Conservation (phyloP, 768 basidiomycete genomes). For the Gelatoporia subvermispora region DNA sequence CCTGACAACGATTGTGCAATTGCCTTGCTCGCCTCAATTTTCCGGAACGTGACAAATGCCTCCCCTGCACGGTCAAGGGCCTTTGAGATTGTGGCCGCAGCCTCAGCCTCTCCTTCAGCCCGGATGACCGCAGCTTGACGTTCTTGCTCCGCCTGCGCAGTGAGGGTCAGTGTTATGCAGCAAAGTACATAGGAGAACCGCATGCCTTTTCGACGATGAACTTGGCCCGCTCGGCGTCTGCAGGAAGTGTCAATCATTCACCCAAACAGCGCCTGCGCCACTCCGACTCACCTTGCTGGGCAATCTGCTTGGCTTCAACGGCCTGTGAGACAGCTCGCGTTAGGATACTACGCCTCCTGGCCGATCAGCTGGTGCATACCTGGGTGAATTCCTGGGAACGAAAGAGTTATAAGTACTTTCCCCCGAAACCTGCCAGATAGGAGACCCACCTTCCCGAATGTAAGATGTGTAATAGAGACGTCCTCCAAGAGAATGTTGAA, state of each 20-base stretch:
- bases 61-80: slow-evolving; percentile 94
- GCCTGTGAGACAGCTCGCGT: slow-evolving; percentile 44
- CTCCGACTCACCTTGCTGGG: slow-evolving; percentile 79
- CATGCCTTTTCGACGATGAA: slow-evolving; percentile 97
- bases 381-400: slow-evolving; percentile 78
- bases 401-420: background rate
- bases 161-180: background rate
- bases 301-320: slow-evolving; percentile 99
- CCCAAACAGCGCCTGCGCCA: background rate
- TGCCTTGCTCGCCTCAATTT: slow-evolving; percentile 97
- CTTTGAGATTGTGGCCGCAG: slow-evolving; percentile 86
- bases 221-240: slow-evolving; percentile 97
- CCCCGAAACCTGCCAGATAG: background rate
- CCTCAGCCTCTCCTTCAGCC: slow-evolving; percentile 98
- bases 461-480: slow-evolving; percentile 91
- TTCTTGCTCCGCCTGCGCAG: slow-evolving; percentile 90
- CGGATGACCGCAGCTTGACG: slow-evolving; percentile 97
- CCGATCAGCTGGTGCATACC: slow-evolving; percentile 23
- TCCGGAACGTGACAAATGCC: slow-evolving; percentile 89
- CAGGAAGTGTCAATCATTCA: background rate
- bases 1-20: slow-evolving; percentile 80
- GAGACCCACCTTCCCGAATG: slow-evolving; percentile 71
- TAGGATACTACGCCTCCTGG: background rate
- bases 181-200: background rate
- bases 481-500: slow-evolving; percentile 96